Base-by-base conservation (phyloP, 2,329 filamentous ascomycete species). In the Scedosporium boydii region DNA sequence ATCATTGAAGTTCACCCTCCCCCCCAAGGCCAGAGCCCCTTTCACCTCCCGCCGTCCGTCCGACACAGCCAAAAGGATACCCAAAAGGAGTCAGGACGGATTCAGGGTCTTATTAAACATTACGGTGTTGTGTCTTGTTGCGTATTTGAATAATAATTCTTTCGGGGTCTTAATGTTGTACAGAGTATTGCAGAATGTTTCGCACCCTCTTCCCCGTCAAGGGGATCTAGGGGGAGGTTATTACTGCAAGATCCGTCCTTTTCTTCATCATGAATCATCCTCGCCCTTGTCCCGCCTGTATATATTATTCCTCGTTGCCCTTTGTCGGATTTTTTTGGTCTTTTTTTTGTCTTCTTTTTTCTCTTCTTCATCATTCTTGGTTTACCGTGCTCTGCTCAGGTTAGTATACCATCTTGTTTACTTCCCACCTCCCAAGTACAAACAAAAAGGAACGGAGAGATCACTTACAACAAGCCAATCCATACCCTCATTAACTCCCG, bases 401-500 rank as follows among this genome's bases (percentile, higher is more conserved):
- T 48, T 48, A 48, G 18, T n/a, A 18, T 21, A 18, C 6, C 3
- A 7, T 48, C 16, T 6, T 16, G 42, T 14, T 18, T 46, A 2
- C 42, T 18, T 46, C 9, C 42, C 14, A 46, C 18, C 18, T 46
- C 44, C 44, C 44, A 29, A 18, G 23, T 14, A 5, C 29, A 38
- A 16, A 38, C n/a, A 1, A 2, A 14, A 23, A 27, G 16, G 16
- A 26, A 34, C 16, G 23, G 38, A 29, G 34, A 18, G 26, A 61
- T 12, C 34, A 80, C 82, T 75, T 77, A 93, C 90, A 81, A 96
- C 92, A 73, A 99, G 80, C 95, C 95, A 99, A 76, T 99, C 95
- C 95, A 99, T 99, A 64, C 95, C 95, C 77, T 99, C 95, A 66
- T 88, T 91, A 55, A 99, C 90, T 74, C 95, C 95, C 70, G 90